Base-by-base conservation (phyloP, 805 yeast species). In the Komagataella ulmi region DNA sequence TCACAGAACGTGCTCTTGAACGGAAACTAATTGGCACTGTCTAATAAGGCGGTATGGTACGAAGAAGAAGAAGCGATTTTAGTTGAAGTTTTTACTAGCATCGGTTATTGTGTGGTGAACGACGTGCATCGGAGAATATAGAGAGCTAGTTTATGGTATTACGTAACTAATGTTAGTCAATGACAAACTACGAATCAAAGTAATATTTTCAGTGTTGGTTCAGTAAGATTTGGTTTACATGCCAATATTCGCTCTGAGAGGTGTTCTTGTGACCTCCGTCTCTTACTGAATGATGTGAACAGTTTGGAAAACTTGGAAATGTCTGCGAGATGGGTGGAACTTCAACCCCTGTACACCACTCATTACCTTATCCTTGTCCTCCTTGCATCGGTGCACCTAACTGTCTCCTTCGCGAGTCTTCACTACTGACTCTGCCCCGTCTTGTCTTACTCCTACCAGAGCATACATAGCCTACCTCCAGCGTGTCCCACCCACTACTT, bases 21-120 rank as follows among this genome's bases (percentile, higher is more conserved):
- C 40, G 40, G 40, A 30, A 30, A 30, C 40, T 30, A 30, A 30
- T 30, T 30, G 40, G 40, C 52, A 50, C 52, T 50, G 52, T 50
- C 52, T 50, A 49, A 36, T 30, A 17, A 49, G 49, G 36, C 17
- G 43, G 52, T 24, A 24, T 50, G 52, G 52, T 50, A 50, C 52
- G 46, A 50, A 46, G 50, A 19, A 36, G 17, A 14, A 18, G 44
- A 43, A 49, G 23, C 48, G 8, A 19, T 23, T n/a, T 12, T 5
- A 4, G 21, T 17, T 24, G 30, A 46, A 18, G 18, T 10, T 21
- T 23, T 17, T 17, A 24, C 17, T 21, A 36, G 30, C 17, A 24
- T 18, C 2, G 17, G 21, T 10, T 8, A 10, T 46, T n/a, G 30
- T 6, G 21, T 21, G 30, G n/a, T 44, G 21, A 6, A 19, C 48